Evolutionary conservation across 1,139 yeast species (phyloP).

Genomic region (Hemisphaericaspora xylofermentans): DNA sequence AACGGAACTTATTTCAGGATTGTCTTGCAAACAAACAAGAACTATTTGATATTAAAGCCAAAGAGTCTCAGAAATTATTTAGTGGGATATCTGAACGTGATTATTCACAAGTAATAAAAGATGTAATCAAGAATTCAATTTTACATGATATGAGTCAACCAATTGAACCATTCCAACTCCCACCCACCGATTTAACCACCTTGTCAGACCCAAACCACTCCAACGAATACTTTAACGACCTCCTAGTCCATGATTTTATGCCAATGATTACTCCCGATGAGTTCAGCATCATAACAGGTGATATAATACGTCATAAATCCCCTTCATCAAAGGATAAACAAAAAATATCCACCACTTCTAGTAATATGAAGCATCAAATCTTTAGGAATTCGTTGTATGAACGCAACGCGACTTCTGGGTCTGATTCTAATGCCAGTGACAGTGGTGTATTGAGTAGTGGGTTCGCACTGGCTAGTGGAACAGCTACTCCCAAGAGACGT

Average conservation of each 20-base stretch:
- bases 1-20: constrained; percentile 29
- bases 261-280: constrained; percentile 40
- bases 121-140: constrained; percentile 18
- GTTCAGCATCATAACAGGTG: constrained; percentile 43
- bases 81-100: constrained; percentile 32
- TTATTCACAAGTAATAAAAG: constrained; percentile 30
- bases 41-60: constrained; percentile 32
- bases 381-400: constrained; percentile 45
- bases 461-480: not conserved
- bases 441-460: constrained; percentile 6
- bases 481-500: constrained; percentile 19
- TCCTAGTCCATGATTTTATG: constrained; percentile 43
- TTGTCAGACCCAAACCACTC: not conserved
- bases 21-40: constrained; percentile 24
- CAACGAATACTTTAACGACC: constrained; percentile 1
- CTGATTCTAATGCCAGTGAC: constrained; percentile 34
- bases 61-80: constrained; percentile 37
- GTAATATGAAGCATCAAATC: constrained; percentile 37
- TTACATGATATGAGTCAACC: constrained; percentile 10
- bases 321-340: too few species aligned
- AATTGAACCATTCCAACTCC: constrained; percentile 1
- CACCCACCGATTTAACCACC: constrained; percentile 8
- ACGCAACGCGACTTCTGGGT: constrained; percentile 39
- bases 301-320: constrained; percentile 26
- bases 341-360: too few species aligned